Conservation (phyloP, 2,329 filamentous ascomycete species). For the Fusarium falciforme region DNA sequence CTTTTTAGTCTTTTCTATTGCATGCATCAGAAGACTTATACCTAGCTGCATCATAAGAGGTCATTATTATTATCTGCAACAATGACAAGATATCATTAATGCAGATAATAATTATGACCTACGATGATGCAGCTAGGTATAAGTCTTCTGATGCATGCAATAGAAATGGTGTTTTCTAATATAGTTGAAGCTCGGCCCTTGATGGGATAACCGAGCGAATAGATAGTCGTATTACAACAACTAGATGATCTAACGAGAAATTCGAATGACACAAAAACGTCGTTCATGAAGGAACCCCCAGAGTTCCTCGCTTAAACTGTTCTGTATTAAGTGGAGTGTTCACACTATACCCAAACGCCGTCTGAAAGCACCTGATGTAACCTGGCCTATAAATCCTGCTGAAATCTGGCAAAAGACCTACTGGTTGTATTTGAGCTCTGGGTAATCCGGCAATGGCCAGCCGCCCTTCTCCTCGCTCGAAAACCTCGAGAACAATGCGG, state of each 20-base stretch:
- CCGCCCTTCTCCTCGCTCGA: slow-evolving; percentile 29
- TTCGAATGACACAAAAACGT: neutral
- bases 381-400: neutral
- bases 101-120: no score
- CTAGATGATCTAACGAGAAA: neutral
- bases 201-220: no score
- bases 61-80: no score
- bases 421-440: neutral
- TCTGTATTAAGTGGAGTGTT: neutral
- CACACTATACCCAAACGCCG: neutral
- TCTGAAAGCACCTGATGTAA: neutral
- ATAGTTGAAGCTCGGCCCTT: no score
- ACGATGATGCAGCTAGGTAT: no score
- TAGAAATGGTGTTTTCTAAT: neutral
- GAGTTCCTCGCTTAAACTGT: neutral
- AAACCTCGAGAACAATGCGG: slow-evolving; percentile 19
- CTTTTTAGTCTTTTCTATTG: neutral
- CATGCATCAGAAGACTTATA: no score
- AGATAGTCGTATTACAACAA: neutral
- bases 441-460: slow-evolving; percentile 21
- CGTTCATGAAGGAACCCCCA: neutral
- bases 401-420: neutral
- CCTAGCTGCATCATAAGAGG: no score
- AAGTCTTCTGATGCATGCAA: no score
- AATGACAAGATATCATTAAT: no score